Base-by-base conservation (phyloP, 2,329 filamentous ascomycete species). In the Penicillium sp. region DNA sequence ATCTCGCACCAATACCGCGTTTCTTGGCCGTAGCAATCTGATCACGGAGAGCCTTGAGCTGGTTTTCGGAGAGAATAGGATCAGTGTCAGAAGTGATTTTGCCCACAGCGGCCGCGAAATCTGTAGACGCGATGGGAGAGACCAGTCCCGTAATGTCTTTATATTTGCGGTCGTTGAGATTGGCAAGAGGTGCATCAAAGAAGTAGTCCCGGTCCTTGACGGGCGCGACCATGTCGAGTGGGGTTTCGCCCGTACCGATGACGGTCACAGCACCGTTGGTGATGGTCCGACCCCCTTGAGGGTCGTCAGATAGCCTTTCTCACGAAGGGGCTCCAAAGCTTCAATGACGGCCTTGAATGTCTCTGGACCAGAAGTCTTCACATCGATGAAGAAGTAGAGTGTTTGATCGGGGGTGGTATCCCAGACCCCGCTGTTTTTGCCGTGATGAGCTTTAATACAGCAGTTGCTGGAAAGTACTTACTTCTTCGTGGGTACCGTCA, bases 361-460 rank as follows among this genome's bases (percentile, higher is more conserved):
- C 26, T 69, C 70, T 0, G 65, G 57, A 5, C 79, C 79, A 28
- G 74, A 66, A 0, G 81, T 84, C 64, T 85, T 85, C 47, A 82
- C 58, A 58, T 85, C 81, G 47, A 85, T 76, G 64, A 82, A 83
- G 38, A 85, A 71, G 66, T 82, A 83, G 5, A 85, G 70, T 0
- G 81, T 84, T 62, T 84, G 80, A 5, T 63, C 69, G 1, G 68
- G 60, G 27, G 60, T 59, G 1, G 78, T 78, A 62, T 85, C 81
- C 59, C 75, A 85, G 11, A 85, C 78, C 27, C 81, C 81, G 58
- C 68, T 70, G 38, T 35, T 42, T 50, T 49, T 37, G 31, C 20
- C 6, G 39, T 22, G 2, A 37, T 51, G 40, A 54, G 41, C n/a
- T 4, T 10, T 13, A 5, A 7, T n/a, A 18, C n/a, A 11, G 11